Conservation (phyloP, 164 flowering plant genomes). For the Saururus chinensis region DNA sequence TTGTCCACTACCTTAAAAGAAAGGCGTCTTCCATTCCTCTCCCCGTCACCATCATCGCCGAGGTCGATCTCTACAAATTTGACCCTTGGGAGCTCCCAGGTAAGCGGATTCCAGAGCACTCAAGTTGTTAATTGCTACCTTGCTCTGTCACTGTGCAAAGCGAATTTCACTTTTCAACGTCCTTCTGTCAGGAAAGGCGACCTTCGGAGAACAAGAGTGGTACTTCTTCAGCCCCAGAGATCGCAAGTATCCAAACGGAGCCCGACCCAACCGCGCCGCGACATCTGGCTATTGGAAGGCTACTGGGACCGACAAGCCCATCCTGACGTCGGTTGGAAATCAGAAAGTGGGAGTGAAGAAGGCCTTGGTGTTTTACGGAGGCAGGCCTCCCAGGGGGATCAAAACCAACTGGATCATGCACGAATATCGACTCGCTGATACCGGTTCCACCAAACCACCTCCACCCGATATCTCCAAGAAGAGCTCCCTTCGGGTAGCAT, state of each 20-base stretch:
- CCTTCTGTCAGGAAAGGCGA: conserved; percentile 50
- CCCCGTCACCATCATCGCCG: conserved; percentile 70
- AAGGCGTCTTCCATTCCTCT: conserved; percentile 53
- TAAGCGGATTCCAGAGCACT: conserved; percentile 9
- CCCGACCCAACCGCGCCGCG: conserved; percentile 82
- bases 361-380: conserved; percentile 83
- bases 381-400: conserved; percentile 78
- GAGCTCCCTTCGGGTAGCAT: conserved; percentile 57
- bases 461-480: conserved; percentile 47
- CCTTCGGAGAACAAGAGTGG: conserved; percentile 90
- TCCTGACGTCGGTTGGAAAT: conserved; percentile 48
- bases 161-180: too few species aligned
- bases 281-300: conserved; percentile 96
- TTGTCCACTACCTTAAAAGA: conserved; percentile 69
- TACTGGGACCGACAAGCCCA: conserved; percentile 92
- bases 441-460: conserved; percentile 19
- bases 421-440: conserved; percentile 64
- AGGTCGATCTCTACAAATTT: conserved; percentile 69
- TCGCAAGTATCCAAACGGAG: conserved; percentile 86
- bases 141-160: too few species aligned
- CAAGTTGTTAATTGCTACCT: background rate
- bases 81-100: conserved; percentile 93
- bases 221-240: conserved; percentile 89
- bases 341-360: conserved; percentile 86
- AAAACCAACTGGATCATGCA: conserved; percentile 97